These are phyloP conservation scores for Oryza nivara DNA, from an alignment of 176 grass and related monocot genomes.

Conservation along the genomic window DNA sequence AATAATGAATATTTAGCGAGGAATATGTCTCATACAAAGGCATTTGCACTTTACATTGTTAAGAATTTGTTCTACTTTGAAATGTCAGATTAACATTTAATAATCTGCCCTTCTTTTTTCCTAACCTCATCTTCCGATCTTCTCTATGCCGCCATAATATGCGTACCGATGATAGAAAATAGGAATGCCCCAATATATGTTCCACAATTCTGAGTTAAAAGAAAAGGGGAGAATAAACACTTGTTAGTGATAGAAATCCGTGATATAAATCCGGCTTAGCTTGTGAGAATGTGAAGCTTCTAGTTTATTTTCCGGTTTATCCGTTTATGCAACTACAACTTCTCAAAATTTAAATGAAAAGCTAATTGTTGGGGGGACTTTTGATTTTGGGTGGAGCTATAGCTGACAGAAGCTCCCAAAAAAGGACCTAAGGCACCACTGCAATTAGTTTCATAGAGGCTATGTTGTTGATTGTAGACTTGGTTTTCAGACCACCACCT, in stretches of 20 bases:
- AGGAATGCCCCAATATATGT: not conserved
- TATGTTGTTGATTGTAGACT: not conserved
- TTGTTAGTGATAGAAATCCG: conserved; percentile 10
- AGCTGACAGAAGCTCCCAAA: too few relatives aligned
- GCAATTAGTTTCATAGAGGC: conserved; percentile 1
- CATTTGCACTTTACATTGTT: conserved; percentile 41
- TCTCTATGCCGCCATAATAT: conserved; percentile 9
- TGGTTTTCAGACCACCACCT: not conserved
- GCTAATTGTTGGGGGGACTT: too few relatives aligned
- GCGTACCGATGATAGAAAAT: conserved; percentile 32
- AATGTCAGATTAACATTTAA: conserved; percentile 41
- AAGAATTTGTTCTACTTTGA: conserved; percentile 55
- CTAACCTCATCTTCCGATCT: conserved; percentile 39
- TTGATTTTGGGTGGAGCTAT: too few relatives aligned
- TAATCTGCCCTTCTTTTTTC: not conserved
- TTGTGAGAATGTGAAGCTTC: too few relatives aligned
- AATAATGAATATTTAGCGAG: conserved; percentile 46
- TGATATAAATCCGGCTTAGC: too few relatives aligned
- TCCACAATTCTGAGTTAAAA: conserved; percentile 10
- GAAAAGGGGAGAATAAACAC: not conserved
- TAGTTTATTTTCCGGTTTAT: too few relatives aligned
- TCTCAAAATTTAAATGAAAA: too few relatives aligned
- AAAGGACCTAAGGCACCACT: not conserved
- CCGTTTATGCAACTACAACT: too few relatives aligned
- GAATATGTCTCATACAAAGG: conserved; percentile 52